These are phyloP conservation scores for Tremella yokohamensis DNA, from an alignment of 768 basidiomycete species.

Conservation along the genomic window DNA sequence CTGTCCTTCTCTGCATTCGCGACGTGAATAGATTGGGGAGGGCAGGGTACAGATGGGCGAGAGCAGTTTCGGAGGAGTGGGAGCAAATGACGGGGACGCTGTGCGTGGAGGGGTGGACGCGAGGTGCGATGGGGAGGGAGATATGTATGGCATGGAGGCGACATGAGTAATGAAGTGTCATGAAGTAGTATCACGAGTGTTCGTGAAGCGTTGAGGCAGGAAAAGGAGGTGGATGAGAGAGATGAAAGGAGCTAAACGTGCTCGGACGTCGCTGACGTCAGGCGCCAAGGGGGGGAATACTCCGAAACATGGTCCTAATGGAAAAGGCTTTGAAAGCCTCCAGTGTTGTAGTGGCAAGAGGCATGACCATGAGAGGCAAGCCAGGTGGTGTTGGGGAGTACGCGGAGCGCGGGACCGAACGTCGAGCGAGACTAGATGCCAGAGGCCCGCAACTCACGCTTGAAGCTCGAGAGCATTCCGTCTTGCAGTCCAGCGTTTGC, in stretches of 20 bases:
- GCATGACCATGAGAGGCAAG: background rate
- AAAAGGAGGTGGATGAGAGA: slow-evolving; percentile 5
- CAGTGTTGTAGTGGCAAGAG: background rate
- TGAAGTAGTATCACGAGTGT: slow-evolving; percentile 7
- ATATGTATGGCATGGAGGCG: slow-evolving; percentile 1
- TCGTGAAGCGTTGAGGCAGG: slow-evolving; percentile 9
- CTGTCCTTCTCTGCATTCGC: slow-evolving; percentile 4
- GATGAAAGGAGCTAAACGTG: slow-evolving; percentile 1
- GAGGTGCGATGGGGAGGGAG: slow-evolving; percentile 15
- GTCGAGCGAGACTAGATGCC: background rate
- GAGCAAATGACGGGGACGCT: slow-evolving; percentile 21
- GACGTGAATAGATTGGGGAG: slow-evolving; percentile 6
- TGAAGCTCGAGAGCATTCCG: slow-evolving; percentile 46
- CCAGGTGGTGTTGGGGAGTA: background rate
- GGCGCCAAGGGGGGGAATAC: background rate
- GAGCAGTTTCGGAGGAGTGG: background rate
- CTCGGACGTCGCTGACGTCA: slow-evolving; percentile 1
- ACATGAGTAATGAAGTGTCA: slow-evolving; percentile 5
- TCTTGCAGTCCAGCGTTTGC: slow-evolving; percentile 27
- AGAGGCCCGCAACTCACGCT: slow-evolving; percentile 31
- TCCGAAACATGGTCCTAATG: background rate
- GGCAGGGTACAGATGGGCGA: slow-evolving; percentile 6
- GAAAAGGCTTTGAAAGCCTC: background rate
- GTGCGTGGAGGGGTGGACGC: too few species aligned
- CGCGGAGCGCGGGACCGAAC: background rate